Conservation (phyloP, 1,139 yeast genomes). For the Trichomonascaceae sp. region DNA sequence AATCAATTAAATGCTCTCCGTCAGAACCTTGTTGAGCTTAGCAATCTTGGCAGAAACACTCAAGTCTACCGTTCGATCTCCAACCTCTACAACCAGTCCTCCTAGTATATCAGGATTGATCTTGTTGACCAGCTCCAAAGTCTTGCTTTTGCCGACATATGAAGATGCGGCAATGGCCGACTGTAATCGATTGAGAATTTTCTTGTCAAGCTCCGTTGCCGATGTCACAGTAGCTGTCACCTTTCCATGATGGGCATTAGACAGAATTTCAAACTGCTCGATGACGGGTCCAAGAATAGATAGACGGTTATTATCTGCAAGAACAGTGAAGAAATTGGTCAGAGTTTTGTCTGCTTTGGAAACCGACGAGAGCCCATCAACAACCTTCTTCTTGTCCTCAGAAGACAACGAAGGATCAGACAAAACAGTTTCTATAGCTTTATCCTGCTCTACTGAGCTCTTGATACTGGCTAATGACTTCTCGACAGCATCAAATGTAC, state of each 20-base stretch:
- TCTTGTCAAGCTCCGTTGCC: conserved; percentile 75
- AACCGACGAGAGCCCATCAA: conserved; percentile 50
- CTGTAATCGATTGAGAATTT: conserved; percentile 73
- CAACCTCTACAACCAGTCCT: conserved; percentile 93
- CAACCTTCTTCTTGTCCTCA: conserved; percentile 68
- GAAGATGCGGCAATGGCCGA: conserved; percentile 69
- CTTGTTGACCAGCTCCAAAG: conserved; percentile 74
- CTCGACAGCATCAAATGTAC: conserved; percentile 68
- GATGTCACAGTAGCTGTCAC: conserved; percentile 93
- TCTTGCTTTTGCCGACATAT: conserved; percentile 80
- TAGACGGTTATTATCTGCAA: conserved; percentile 95
- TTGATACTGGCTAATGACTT: conserved; percentile 58
- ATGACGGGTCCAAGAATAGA: conserved; percentile 58
- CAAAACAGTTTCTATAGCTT: conserved; percentile 56
- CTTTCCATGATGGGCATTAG: conserved; percentile 85
- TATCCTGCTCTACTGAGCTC: conserved; percentile 54
- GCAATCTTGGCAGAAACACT: conserved; percentile 79
- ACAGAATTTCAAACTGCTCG: conserved; percentile 67
- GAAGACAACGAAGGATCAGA: conserved; percentile 79
- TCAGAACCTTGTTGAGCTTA: conserved; percentile 82
- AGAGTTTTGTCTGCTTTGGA: conserved; percentile 65
- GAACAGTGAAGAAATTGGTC: conserved; percentile 70
- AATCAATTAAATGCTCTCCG: conserved; percentile 61
- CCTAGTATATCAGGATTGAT: conserved; percentile 91
- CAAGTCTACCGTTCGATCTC: conserved; percentile 94